Base-by-base conservation (phyloP, 768 basidiomycete genomes). In the Amanita inopinata region DNA sequence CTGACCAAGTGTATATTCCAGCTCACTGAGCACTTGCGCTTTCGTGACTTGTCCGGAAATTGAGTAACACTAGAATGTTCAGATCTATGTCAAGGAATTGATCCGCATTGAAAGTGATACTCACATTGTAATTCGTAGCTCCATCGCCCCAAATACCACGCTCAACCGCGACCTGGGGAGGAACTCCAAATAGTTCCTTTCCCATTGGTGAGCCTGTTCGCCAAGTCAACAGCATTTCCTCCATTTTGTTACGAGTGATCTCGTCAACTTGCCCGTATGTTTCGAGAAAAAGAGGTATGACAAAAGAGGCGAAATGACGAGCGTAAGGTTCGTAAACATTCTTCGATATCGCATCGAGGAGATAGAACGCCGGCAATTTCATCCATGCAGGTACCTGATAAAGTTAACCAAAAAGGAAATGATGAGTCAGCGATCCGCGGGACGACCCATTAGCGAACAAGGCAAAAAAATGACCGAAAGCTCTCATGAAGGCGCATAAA, bases 171-270 rank as follows among this genome's bases (percentile, higher is more conserved):
- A 78, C 64, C 58, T 97, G 92, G 14, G 86, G 74, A 2, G 75
- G 74, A 20, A 75, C 62, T 32, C 91, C 86, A 56, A 98, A 99
- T 1, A 99, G 69, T 56, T 93, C 87, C 40, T 76, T 76, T 25
- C 86, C 77, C 24, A 70, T 73, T 2, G 87, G 83, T 10, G 84
- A 81, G 11, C 89, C 91, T 17, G 79, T 83, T 30, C 92, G 74
- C 96, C 96, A 99, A 4, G 96, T 94, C 20, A 87, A 62, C 10
- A 98, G 75, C 81, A 99, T 91, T 61, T 99, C 96, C 57, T 94
- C 90, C 88, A 99, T 93, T 62, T 98, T 98, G 58, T 78, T 76
- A 47, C 85, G 80, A 18, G 89, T 94, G 31, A 62, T 63, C 38
- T 78, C 78, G 56, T 96, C 92, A 50, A 96, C 93, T 52, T 78